Evolutionary conservation across 495 filamentous ascomycete genomes (phyloP).

Genomic region (Aspergillus haitiensis): DNA sequence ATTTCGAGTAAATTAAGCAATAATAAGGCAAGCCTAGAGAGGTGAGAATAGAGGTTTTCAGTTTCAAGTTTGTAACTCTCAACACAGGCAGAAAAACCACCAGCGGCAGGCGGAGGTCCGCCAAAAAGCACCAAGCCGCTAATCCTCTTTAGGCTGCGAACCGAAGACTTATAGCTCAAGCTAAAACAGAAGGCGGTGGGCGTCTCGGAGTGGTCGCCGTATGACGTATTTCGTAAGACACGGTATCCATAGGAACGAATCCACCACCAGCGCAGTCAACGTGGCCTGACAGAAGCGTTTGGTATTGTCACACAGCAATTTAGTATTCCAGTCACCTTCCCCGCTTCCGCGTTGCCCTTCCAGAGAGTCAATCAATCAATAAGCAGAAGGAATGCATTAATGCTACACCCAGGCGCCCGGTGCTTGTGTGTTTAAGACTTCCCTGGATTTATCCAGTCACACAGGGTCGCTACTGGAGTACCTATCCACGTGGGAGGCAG

Average conservation of each 20-base stretch:
- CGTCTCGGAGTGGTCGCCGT: background rate
- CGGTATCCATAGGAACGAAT: conserved; percentile 1
- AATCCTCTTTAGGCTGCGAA: conserved; percentile 15
- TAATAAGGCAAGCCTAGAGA: background rate
- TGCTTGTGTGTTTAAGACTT: background rate
- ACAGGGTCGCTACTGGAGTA: background rate
- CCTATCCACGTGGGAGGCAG: background rate
- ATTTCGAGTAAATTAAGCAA: background rate
- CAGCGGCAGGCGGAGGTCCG: background rate
- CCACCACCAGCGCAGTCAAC: conserved; percentile 17
- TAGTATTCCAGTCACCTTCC: conserved; percentile 27
- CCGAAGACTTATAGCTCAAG: conserved; percentile 8
- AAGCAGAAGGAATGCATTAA: background rate
- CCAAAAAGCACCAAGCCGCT: conserved; percentile 1
- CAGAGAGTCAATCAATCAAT: conserved; percentile 16
- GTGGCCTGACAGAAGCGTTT: conserved; percentile 28
- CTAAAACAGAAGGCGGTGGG: conserved; percentile 13
- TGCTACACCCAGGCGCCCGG: conserved; percentile 12
- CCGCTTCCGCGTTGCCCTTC: conserved; percentile 33
- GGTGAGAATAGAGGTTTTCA: background rate
- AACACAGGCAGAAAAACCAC: conserved; percentile 19
- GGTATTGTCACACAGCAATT: conserved; percentile 40
- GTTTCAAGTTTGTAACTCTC: background rate
- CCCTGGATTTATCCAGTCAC: background rate
- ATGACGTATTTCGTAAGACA: conserved; percentile 21